Percentiles rank a stretch among this genome's conserved stretches.
Evolutionary conservation across 306 rosid genomes (phyloP).

Genomic region (Rosa lucieae): DNA sequence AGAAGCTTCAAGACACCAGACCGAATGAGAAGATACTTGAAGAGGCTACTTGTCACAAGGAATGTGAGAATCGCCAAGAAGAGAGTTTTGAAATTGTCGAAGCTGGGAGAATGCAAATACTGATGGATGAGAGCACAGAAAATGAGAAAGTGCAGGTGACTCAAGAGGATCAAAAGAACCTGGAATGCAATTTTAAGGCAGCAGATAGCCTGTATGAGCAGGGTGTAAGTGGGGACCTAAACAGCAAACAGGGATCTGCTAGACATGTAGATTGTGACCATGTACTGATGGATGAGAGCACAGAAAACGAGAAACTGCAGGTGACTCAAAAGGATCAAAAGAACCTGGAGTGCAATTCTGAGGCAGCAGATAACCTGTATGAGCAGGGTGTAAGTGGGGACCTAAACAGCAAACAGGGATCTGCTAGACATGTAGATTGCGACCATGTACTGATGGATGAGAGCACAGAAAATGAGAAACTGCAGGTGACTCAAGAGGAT

Average conservation of each 20-base stretch:
- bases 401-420: conserved; percentile 29
- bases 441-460: conserved; percentile 19
- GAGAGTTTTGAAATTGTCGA: conserved; percentile 31
- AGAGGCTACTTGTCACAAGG: conserved; percentile 37
- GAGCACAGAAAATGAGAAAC: conserved; percentile 29
- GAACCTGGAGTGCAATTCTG: conserved; percentile 29
- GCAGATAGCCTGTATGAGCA: conserved; percentile 35
- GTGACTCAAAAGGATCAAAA: conserved; percentile 34
- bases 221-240: conserved; percentile 42
- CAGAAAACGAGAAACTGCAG: conserved; percentile 28
- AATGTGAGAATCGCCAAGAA: conserved; percentile 33
- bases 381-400: conserved; percentile 45
- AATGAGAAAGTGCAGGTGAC: conserved; percentile 26
- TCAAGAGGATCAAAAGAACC: conserved; percentile 34
- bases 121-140: conserved; percentile 30
- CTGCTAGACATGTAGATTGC: conserved; percentile 31
- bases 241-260: conserved; percentile 27
- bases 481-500: conserved; percentile 33
- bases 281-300: conserved; percentile 21
- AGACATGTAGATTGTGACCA: conserved; percentile 20
- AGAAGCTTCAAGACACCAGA: conserved; percentile 33
- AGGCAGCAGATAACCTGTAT: conserved; percentile 34
- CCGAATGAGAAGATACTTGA: conserved; percentile 34
- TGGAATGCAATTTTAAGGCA: conserved; percentile 33
- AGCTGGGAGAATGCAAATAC: conserved; percentile 13